phyloP scores from a whole-genome alignment of 176 grass and related monocot genomes.

The Phoenix roebelenii region DNA sequence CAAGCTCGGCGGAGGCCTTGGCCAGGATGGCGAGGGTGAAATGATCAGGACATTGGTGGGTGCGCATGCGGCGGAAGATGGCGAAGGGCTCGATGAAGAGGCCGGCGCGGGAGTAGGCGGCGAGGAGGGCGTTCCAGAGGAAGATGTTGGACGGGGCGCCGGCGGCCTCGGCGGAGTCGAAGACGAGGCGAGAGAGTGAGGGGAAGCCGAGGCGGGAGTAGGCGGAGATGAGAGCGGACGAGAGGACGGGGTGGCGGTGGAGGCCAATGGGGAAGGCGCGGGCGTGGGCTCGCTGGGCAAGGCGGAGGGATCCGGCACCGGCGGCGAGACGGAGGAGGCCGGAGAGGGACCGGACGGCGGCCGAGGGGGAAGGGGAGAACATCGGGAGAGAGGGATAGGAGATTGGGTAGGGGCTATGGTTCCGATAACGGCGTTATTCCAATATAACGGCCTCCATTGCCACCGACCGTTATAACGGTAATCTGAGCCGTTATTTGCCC shows the following conservation, averaged over 20 bases:
- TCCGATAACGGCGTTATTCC: too few species aligned
- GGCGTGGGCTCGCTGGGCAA: neutral
- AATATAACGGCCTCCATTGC: too few species aligned
- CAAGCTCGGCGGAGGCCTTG: conserved; percentile 12
- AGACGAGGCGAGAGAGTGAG: neutral
- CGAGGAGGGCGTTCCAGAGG: conserved; percentile 3
- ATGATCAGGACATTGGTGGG: neutral
- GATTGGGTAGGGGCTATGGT: too few species aligned
- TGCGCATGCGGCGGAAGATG: neutral
- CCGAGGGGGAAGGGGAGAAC: neutral
- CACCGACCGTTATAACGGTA: too few species aligned
- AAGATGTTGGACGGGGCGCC: neutral
- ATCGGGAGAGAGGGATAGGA: too few species aligned
- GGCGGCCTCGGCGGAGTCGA: neutral
- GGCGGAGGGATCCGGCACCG: conserved; percentile 19
- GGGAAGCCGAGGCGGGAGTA: conserved; percentile 27
- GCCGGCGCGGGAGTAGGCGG: conserved; percentile 9
- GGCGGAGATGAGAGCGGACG: conserved; percentile 32
- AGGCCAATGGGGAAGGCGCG: conserved; percentile 21
- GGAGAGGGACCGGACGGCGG: neutral
- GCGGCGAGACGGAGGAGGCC: conserved; percentile 37
- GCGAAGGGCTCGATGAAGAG: neutral
- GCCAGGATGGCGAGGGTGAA: conserved; percentile 13
- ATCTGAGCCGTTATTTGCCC: too few species aligned
- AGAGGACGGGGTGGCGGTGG: conserved; percentile 23